Evolutionary conservation across 106 monocot species (phyloP), one percentile per base, ranked within the genome.

Genomic region (Xerophyta viscosa): DNA sequence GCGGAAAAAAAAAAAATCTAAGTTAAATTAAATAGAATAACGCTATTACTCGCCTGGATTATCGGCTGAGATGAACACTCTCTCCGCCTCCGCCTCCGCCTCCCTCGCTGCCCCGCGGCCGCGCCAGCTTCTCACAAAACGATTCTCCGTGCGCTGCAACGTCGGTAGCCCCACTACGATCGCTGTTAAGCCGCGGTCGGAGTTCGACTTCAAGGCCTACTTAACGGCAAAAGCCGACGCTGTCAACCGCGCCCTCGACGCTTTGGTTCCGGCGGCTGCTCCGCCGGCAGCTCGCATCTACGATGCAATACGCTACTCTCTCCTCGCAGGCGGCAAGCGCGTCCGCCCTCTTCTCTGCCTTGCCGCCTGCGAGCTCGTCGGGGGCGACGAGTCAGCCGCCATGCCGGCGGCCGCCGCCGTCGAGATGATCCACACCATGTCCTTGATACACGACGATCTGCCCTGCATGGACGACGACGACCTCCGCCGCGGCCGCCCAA

Each of bases 371-470:
- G 79, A 71, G 44, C 39, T 80, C 20, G 80, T 71, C 41, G 71
- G 71, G 6, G 85, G 76, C 20, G 36, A 10, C 11, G 65, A 61
- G 24, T 4, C 29, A 9, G 3, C 3, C 15, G 85, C 80, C 22
- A 39, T 85, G 24, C 69, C 79, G 27, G 28, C 76, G 4, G 85
- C 79, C 54, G 25, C 33, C 50, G 58, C 80, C 20, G 66, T 72
- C 12, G 85, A 85, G 65, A 80, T 85, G 85, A 66, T 76, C 71
- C 85, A 85, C 66, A 76, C 79, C 47, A 80, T 80, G 79, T 85
- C 85, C 1, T 65, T 85, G 31, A 73, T 85, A 26, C 85, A 85
- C 54, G 85, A 80, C 66, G 85, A 85, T 56, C 33, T 33, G 7
- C 33, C 33, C 5, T 33, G 33, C 33, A 33, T 33, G 33, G 57